Conservation (phyloP, 164 flowering plant genomes). For the Berberis vulgaris region DNA sequence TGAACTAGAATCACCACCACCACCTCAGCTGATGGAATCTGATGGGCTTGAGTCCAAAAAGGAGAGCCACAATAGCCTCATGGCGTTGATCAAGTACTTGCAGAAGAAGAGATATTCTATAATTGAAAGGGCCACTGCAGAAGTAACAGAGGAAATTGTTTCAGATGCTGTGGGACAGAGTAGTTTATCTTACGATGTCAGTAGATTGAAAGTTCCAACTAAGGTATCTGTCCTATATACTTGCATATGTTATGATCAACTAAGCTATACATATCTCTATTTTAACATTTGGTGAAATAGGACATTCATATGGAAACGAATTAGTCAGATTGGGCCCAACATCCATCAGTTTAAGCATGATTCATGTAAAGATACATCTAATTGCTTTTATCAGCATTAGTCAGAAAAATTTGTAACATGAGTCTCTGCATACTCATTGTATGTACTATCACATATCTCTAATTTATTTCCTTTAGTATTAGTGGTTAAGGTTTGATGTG, state of each 20-base stretch:
- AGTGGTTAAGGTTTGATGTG: too few species aligned
- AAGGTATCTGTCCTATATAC: conserved; percentile 41
- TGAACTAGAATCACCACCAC: conserved; percentile 64
- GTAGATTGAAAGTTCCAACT: conserved; percentile 42
- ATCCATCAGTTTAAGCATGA: too few species aligned
- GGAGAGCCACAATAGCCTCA: conserved; percentile 82
- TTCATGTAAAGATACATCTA: too few species aligned
- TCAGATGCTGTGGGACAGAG: conserved; percentile 68
- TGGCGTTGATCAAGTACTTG: conserved; percentile 89
- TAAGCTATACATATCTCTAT: too few species aligned
- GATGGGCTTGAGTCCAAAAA: conserved; percentile 80
- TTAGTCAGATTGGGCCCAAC: too few species aligned
- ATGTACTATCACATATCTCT: too few species aligned
- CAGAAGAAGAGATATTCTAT: conserved; percentile 72
- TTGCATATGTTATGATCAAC: background rate
- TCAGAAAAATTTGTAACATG: too few species aligned
- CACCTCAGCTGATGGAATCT: conserved; percentile 35
- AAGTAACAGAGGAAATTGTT: conserved; percentile 90
- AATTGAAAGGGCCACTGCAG: conserved; percentile 85
- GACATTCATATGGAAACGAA: too few species aligned
- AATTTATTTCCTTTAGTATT: too few species aligned
- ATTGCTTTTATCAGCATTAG: too few species aligned
- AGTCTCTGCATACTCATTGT: too few species aligned
- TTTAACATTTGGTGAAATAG: too few species aligned
- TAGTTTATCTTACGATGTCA: conserved; percentile 37